These are phyloP conservation scores for Cordyceps javanica DNA, from an alignment of 2,329 filamentous ascomycete species.

Conservation along the genomic window DNA sequence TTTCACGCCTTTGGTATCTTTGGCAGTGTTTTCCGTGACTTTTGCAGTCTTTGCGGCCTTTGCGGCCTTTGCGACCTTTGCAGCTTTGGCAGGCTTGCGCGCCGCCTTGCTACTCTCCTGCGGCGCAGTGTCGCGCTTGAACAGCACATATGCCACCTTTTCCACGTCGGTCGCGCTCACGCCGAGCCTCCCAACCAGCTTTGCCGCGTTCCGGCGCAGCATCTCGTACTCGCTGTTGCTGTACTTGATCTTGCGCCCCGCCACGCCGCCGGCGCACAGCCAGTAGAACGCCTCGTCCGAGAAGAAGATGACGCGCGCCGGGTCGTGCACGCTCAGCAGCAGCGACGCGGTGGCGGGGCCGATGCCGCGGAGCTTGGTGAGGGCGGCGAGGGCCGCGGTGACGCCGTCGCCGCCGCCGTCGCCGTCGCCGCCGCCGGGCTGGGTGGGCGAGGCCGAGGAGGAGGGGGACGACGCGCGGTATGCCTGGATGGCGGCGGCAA, in stretches of 20 bases:
- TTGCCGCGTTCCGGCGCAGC: conserved; percentile 39
- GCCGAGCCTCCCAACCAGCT: conserved; percentile 41
- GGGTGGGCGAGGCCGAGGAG: neutral
- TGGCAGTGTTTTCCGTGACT: neutral
- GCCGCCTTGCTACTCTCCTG: no score
- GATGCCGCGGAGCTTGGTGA: conserved; percentile 63
- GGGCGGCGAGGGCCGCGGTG: conserved; percentile 41
- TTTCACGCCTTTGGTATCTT: neutral
- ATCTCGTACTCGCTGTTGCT: conserved; percentile 59
- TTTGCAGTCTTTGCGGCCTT: neutral
- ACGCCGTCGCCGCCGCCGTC: conserved; percentile 26
- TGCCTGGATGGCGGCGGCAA: conserved; percentile 43
- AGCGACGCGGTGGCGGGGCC: conserved; percentile 76
- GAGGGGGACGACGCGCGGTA: conserved; percentile 30
- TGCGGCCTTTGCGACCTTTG: conserved; percentile 7
- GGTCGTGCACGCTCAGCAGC: conserved; percentile 59
- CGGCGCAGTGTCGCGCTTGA: no score
- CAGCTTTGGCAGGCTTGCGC: neutral
- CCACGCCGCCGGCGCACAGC: conserved; percentile 48
- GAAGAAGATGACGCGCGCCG: conserved; percentile 62
- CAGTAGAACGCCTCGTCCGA: conserved; percentile 74
- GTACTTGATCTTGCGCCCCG: conserved; percentile 54
- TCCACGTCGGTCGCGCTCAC: conserved; percentile 59
- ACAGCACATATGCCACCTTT: conserved; percentile 64
- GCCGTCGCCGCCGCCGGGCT: no score